Evolutionary conservation across 1,139 yeast genomes (phyloP).

Genomic region (Diutina rugosa): DNA sequence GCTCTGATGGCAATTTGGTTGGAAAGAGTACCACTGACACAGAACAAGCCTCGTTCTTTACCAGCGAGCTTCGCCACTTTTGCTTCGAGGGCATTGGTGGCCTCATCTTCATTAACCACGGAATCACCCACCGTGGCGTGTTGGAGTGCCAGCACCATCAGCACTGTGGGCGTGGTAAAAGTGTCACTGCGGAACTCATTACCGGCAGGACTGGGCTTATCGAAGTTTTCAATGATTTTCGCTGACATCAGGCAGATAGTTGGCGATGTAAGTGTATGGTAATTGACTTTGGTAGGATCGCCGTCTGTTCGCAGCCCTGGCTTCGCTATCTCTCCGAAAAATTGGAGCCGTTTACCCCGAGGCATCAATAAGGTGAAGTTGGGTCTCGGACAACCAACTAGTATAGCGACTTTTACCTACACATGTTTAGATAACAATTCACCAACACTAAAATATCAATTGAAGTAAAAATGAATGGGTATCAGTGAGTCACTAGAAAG

Average conservation of each 20-base stretch:
- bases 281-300: no score
- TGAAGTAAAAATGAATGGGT: no score
- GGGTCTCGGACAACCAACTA: no score
- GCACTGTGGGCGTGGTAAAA: constrained; percentile 29
- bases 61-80: constrained; percentile 26
- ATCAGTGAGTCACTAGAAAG: no score
- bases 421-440: neutral
- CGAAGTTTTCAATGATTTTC: neutral
- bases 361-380: no score
- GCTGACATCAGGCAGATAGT: neutral
- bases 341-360: no score
- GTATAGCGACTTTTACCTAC: no score
- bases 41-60: constrained; percentile 27
- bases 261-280: no score
- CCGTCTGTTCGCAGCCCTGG: no score
- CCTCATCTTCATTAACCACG: constrained; percentile 29
- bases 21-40: constrained; percentile 35
- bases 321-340: no score
- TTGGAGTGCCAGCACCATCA: constrained; percentile 18
- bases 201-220: constrained; percentile 4
- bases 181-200: constrained; percentile 36
- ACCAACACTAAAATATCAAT: no score
- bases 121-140: constrained; percentile 20
- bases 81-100: constrained; percentile 21
- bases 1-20: constrained; percentile 31